Evolutionary conservation across 768 basidiomycete species (phyloP).

Genomic region (Mycena leptocephala): DNA sequence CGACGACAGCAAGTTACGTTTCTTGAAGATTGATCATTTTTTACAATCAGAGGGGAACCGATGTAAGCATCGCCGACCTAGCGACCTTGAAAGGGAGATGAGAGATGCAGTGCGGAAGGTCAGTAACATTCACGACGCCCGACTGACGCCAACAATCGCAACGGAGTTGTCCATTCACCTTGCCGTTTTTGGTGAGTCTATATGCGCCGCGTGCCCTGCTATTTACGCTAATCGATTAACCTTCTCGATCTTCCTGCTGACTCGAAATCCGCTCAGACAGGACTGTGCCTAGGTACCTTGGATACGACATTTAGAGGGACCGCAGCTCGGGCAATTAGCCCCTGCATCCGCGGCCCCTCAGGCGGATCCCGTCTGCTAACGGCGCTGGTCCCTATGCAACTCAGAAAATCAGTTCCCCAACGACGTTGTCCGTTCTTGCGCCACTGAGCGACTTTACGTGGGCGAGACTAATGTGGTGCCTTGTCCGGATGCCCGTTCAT

Average conservation of each 20-base stretch:
- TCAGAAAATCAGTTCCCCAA: not conserved
- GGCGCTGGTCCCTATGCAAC: not conserved
- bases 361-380: constrained; percentile 16
- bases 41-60: not conserved
- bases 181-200: not conserved
- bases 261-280: constrained; percentile 21
- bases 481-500: not conserved
- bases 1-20: not conserved
- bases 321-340: too few species aligned
- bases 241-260: constrained; percentile 25
- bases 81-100: not conserved
- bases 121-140: too few species aligned
- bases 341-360: not conserved
- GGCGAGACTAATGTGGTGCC: constrained; percentile 13
- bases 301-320: not conserved
- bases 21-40: not conserved
- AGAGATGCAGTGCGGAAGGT: too few species aligned
- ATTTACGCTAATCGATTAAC: not conserved
- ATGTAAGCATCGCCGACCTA: not conserved
- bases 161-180: not conserved
- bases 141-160: constrained; percentile 10
- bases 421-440: not conserved
- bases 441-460: constrained; percentile 10
- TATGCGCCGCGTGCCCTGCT: not conserved
- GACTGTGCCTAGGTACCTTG: not conserved